Conservation (phyloP, 2,329 filamentous ascomycete genomes). For the Fusarium pseudoanthophilum region DNA sequence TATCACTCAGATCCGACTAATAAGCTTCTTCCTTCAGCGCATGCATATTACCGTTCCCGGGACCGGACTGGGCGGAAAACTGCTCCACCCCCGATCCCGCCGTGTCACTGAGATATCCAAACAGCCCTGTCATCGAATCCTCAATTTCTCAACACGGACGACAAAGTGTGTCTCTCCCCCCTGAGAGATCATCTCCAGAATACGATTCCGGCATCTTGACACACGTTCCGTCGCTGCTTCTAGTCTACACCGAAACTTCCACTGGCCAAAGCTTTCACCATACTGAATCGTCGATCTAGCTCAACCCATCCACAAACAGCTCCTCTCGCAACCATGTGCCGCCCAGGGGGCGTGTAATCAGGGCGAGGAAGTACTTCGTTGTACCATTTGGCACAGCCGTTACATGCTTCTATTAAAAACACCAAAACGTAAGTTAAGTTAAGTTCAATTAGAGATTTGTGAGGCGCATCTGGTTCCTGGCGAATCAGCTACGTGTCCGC, state of each 20-base stretch:
- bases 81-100: slow-evolving; percentile 25
- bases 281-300: slow-evolving; percentile 27
- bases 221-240: slow-evolving; percentile 17
- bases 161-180: not conserved
- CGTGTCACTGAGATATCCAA: slow-evolving; percentile 21
- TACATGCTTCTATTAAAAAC: not conserved
- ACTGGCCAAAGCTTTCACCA: slow-evolving; percentile 15
- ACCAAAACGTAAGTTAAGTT: not conserved
- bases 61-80: slow-evolving; percentile 36
- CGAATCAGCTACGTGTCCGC: slow-evolving; percentile 36
- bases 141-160: not conserved
- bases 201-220: slow-evolving; percentile 1
- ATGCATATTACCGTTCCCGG: slow-evolving; percentile 38
- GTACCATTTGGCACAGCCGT: slow-evolving; percentile 8
- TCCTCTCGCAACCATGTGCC: slow-evolving; percentile 37
- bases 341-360: slow-evolving; percentile 31
- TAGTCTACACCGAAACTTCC: slow-evolving; percentile 23
- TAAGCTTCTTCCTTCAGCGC: slow-evolving; percentile 32
- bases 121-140: slow-evolving; percentile 1
- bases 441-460: slow-evolving; percentile 13
- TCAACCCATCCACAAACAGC: slow-evolving; percentile 35
- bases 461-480: not conserved
- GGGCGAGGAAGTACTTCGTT: slow-evolving; percentile 4
- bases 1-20: slow-evolving; percentile 33
- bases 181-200: slow-evolving; percentile 2